phyloP scores from a whole-genome alignment of 108 stramenopile species.

The Cylindrotheca fusiformis region DNA sequence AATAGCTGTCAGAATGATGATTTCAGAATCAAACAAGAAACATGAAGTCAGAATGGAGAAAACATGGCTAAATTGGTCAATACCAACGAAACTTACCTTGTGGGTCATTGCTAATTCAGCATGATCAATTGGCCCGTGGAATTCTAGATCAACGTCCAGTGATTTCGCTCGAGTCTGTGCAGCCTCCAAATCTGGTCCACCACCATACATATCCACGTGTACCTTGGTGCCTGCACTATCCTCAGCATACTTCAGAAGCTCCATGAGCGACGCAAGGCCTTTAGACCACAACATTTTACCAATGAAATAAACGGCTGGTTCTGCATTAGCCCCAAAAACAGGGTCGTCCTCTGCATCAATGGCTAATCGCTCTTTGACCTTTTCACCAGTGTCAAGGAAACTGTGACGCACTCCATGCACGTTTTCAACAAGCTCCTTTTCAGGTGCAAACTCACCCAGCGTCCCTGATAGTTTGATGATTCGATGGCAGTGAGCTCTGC shows the following conservation, averaged over 20 bases:
- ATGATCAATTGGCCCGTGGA: conserved; percentile 83
- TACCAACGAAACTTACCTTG: conserved; percentile 26
- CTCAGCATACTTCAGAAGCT: conserved; percentile 78
- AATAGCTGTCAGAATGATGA: too few species aligned
- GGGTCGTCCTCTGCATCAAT: conserved; percentile 25
- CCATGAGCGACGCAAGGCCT: conserved; percentile 77
- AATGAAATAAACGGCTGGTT: conserved; percentile 84
- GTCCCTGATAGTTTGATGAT: conserved; percentile 84
- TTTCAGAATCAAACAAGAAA: conserved; percentile 13
- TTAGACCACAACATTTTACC: conserved; percentile 92
- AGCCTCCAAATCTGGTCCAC: conserved; percentile 75
- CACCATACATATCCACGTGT: conserved; percentile 81
- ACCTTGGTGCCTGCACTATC: conserved; percentile 64
- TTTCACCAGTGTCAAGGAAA: conserved; percentile 57
- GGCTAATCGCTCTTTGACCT: conserved; percentile 17
- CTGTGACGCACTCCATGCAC: conserved; percentile 85
- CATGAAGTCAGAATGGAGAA: conserved; percentile 1
- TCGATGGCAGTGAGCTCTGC: conserved; percentile 85
- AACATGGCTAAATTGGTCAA: conserved; percentile 1
- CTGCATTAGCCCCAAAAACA: conserved; percentile 58
- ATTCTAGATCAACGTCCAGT: conserved; percentile 69
- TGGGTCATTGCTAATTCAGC: conserved; percentile 63
- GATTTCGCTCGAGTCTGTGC: conserved; percentile 47
- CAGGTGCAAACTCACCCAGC: conserved; percentile 69
- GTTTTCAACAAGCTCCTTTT: conserved; percentile 87